Percentiles rank a stretch among this genome's conserved stretches.
Conservation (phyloP, 176 grass and related monocot species). For the Stipa capillata region DNA sequence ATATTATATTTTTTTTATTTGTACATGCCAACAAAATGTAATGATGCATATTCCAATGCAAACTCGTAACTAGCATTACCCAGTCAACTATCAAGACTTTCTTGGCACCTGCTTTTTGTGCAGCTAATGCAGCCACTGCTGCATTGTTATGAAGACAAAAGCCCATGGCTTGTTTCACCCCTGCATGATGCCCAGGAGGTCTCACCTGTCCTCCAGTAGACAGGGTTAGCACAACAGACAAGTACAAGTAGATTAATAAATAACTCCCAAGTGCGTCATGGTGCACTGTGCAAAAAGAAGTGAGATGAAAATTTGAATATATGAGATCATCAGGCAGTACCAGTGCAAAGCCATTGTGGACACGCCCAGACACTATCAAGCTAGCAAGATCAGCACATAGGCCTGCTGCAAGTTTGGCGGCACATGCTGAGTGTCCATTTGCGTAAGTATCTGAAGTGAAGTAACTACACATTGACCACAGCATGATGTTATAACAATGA, state of each 20-base stretch:
- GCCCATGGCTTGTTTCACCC: constrained; percentile 90
- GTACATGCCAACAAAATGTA: background rate
- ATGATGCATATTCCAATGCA: constrained; percentile 14
- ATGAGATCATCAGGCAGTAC: constrained; percentile 38
- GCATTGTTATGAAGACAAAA: constrained; percentile 99
- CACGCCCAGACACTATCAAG: constrained; percentile 58
- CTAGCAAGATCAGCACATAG: constrained; percentile 91
- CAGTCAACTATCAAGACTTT: constrained; percentile 99
- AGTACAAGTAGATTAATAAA: background rate
- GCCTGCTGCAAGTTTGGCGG: constrained; percentile 88
- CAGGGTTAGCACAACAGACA: background rate
- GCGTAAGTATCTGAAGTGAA: constrained; percentile 96
- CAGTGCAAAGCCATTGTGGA: constrained; percentile 90
- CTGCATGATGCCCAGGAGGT: constrained; percentile 97
- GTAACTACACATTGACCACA: constrained; percentile 60
- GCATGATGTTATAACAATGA: constrained; percentile 15
- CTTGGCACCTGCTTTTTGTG: constrained; percentile 83
- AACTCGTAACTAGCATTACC: constrained; percentile 49
- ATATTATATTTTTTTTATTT: background rate
- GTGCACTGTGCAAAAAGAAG: constrained; percentile 1
- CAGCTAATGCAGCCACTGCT: constrained; percentile 88
- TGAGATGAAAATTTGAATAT: constrained; percentile 15
- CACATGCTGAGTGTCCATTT: constrained; percentile 86
- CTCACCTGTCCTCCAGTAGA: constrained; percentile 55
- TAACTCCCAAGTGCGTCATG: background rate